Conservation (phyloP, 2,329 filamentous ascomycete species). For the Ophiocordyceps australis region DNA sequence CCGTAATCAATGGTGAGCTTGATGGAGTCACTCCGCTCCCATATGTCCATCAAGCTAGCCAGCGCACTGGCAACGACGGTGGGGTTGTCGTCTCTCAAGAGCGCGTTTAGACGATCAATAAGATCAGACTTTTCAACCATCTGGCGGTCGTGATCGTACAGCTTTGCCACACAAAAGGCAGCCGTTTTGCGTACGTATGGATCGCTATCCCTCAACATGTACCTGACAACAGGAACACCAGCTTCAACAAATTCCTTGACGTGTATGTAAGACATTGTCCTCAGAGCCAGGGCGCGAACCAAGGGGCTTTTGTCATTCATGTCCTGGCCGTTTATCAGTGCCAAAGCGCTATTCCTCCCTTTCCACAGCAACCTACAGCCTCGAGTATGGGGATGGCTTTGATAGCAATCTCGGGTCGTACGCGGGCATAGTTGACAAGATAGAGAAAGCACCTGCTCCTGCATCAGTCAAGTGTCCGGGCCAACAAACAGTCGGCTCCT, state of each 20-base stretch:
- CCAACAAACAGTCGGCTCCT: constrained; percentile 7
- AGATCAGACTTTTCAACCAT: constrained; percentile 83
- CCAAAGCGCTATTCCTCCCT: too few species aligned
- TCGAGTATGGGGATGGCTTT: constrained; percentile 82
- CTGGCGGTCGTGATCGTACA: constrained; percentile 88
- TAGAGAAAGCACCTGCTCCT: constrained; percentile 79
- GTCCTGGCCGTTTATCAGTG: constrained; percentile 40
- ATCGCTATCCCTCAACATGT: constrained; percentile 67
- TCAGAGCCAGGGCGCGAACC: constrained; percentile 76
- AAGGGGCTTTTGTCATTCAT: constrained; percentile 88
- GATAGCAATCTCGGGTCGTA: constrained; percentile 84
- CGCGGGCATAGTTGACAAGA: constrained; percentile 87
- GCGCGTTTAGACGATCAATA: constrained; percentile 76
- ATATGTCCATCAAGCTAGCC: constrained; percentile 88
- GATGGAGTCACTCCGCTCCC: constrained; percentile 93
- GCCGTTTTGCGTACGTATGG: constrained; percentile 97
- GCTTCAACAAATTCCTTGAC: constrained; percentile 91
- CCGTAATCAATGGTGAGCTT: constrained; percentile 95
- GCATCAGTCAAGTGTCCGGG: neutral
- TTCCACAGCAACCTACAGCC: constrained; percentile 43
- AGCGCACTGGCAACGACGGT: constrained; percentile 92
- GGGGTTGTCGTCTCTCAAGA: constrained; percentile 89
- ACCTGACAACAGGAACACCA: constrained; percentile 69
- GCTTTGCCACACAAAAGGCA: constrained; percentile 87
- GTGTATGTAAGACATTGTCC: constrained; percentile 95